These are phyloP conservation scores for Thalassiosira mediterranea DNA, from an alignment of 352 stramenopile genomes.

Conservation along the genomic window DNA sequence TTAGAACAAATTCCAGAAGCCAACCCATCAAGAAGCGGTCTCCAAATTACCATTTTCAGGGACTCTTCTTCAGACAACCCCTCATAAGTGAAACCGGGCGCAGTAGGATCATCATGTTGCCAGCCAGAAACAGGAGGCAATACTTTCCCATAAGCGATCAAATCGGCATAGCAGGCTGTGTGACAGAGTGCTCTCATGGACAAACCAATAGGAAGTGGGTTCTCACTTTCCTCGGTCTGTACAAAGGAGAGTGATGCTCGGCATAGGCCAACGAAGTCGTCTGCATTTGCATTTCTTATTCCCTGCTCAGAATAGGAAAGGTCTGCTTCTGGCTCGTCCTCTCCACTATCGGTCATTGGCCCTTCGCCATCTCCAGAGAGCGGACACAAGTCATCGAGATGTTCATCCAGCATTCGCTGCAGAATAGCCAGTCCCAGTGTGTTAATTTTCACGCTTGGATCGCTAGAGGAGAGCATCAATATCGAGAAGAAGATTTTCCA, in stretches of 20 bases:
- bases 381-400: conserved; percentile 75
- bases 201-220: conserved; percentile 69
- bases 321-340: conserved; percentile 21
- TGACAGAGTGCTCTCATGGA: conserved; percentile 85
- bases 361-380: conserved; percentile 33
- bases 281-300: conserved; percentile 72
- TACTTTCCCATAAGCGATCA: conserved; percentile 78
- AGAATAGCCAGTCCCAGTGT: conserved; percentile 78
- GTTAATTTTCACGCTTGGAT: conserved; percentile 77
- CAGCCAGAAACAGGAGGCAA: conserved; percentile 72
- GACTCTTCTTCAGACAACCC: conserved; percentile 71
- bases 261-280: conserved; percentile 84
- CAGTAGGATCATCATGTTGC: conserved; percentile 59
- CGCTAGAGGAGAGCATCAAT: conserved; percentile 71
- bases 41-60: conserved; percentile 82
- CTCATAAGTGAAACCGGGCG: conserved; percentile 73
- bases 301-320: conserved; percentile 61
- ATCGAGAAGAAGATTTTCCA: conserved; percentile 87
- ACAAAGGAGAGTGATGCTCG: conserved; percentile 81
- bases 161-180: conserved; percentile 82
- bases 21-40: conserved; percentile 81
- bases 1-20: conserved; percentile 69
- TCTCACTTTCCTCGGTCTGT: conserved; percentile 58
- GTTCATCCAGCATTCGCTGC: conserved; percentile 82
- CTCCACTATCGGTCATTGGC: conserved; percentile 33